Percentiles rank a stretch among this genome's conserved stretches.
Conservation (phyloP, 2,329 filamentous ascomycete species). For the Beauveria sp. region DNA sequence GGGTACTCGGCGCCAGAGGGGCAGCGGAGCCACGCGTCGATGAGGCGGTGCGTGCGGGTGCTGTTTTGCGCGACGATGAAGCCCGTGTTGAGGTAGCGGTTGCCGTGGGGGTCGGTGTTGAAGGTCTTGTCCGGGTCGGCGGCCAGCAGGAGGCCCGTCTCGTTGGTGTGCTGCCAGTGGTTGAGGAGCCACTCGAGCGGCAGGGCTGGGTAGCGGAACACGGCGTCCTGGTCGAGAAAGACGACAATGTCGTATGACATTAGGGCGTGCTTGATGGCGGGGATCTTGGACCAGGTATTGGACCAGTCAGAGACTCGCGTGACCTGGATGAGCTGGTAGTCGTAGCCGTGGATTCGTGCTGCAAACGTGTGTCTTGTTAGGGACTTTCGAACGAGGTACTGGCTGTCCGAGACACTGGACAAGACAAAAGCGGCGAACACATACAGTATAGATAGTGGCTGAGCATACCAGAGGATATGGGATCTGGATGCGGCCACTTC, state of each 20-base stretch:
- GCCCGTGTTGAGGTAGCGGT: constrained; percentile 32
- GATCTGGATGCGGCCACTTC: not conserved
- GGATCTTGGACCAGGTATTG: constrained; percentile 39
- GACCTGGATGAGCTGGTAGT: constrained; percentile 39
- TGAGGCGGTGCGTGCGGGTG: constrained; percentile 13
- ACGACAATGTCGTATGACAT: constrained; percentile 34
- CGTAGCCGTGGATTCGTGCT: constrained; percentile 36
- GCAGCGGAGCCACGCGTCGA: constrained; percentile 10
- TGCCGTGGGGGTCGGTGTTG: constrained; percentile 30
- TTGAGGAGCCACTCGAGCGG: constrained; percentile 42
- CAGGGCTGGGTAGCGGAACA: constrained; percentile 32
- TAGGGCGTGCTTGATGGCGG: constrained; percentile 30
- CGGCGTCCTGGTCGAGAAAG: constrained; percentile 37
- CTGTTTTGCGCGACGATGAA: constrained; percentile 32
- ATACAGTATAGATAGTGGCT: constrained; percentile 2
- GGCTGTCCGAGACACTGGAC: no score
- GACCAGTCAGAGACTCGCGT: constrained; percentile 32
- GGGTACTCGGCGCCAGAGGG: not conserved
- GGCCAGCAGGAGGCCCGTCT: constrained; percentile 37
- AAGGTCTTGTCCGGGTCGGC: constrained; percentile 32
- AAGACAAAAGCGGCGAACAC: not conserved
- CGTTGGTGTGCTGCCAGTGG: constrained; percentile 33
- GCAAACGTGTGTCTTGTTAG: constrained; percentile 3
- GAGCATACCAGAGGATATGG: constrained; percentile 1
- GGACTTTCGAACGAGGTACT: not conserved